phyloP scores from a whole-genome alignment of 768 basidiomycete genomes.

The Mycena crocata region DNA sequence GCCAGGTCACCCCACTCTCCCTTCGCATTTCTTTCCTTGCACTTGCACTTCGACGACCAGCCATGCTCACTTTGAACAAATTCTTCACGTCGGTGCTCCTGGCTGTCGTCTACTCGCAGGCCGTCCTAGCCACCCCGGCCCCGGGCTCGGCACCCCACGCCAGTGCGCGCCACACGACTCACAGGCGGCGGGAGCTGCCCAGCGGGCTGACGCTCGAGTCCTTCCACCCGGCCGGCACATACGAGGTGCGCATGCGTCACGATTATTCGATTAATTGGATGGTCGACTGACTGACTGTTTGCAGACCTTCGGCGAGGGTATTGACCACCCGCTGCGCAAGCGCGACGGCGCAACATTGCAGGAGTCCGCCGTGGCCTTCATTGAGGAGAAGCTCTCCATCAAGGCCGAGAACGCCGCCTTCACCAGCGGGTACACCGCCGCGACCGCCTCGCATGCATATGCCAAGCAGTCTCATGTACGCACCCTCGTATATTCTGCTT shows the following conservation, averaged over 20 bases:
- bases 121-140: conserved; percentile 40
- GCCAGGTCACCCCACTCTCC: no score
- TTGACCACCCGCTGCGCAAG: conserved; percentile 38
- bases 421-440: conserved; percentile 35
- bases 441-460: conserved; percentile 40
- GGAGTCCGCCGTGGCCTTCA: conserved; percentile 43
- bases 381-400: conserved; percentile 24
- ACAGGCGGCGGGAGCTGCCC: conserved; percentile 43
- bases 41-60: no score
- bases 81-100: conserved; percentile 42
- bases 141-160: conserved; percentile 41
- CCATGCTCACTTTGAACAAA: conserved; percentile 43
- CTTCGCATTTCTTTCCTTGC: no score
- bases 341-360: conserved; percentile 36
- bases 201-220: conserved; percentile 46
- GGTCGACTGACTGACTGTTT: not conserved
- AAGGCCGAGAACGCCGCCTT: conserved; percentile 34
- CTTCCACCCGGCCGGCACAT: conserved; percentile 50
- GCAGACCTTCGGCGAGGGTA: conserved; percentile 43
- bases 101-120: conserved; percentile 42
- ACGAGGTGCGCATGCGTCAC: conserved; percentile 38
- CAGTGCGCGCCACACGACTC: conserved; percentile 45
- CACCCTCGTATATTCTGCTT: no score
- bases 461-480: conserved; percentile 45
- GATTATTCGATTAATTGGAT: not conserved